A percentile compares a stretch with the other conserved stretches of the same genome.
These are phyloP conservation scores for Protea cynaroides DNA, from an alignment of 164 flowering plant species.

Conservation along the genomic window DNA sequence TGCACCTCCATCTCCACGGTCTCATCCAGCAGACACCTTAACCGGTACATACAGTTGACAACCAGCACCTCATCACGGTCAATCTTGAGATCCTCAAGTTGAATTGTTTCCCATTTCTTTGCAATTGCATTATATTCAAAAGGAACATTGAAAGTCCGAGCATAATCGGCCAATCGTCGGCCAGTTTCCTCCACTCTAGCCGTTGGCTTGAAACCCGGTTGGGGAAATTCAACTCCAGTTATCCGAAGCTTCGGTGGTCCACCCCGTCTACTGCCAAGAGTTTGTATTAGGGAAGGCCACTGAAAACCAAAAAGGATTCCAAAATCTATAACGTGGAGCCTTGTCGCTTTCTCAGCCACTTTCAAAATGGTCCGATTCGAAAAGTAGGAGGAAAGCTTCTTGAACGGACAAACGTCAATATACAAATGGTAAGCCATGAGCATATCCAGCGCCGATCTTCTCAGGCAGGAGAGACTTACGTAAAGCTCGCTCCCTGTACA, in stretches of 20 bases:
- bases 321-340: conserved; percentile 74
- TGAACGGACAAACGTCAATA: conserved; percentile 73
- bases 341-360: conserved; percentile 28
- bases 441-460: conserved; percentile 55
- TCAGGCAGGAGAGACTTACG: conserved; percentile 41
- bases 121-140: conserved; percentile 73
- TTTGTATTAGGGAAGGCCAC: conserved; percentile 79
- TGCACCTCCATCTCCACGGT: conserved; percentile 51
- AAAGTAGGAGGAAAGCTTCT: conserved; percentile 54
- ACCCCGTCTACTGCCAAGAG: conserved; percentile 43
- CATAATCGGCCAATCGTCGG: conserved; percentile 57
- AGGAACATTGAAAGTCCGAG: conserved; percentile 57
- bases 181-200: conserved; percentile 79
- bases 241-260: conserved; percentile 83
- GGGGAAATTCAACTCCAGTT: conserved; percentile 83
- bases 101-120: conserved; percentile 69
- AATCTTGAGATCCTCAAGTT: conserved; percentile 61
- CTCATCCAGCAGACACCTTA: conserved; percentile 58
- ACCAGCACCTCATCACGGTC: conserved; percentile 56
- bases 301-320: conserved; percentile 93
- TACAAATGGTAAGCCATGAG: conserved; percentile 67
- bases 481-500: conserved; percentile 81
- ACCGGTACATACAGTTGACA: conserved; percentile 58
- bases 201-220: conserved; percentile 83
- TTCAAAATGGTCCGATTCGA: conserved; percentile 46